Evolutionary conservation across 352 stramenopile species (phyloP), one percentile per base, ranked within the genome.

Genomic region (Globisporangium takayamanum): DNA sequence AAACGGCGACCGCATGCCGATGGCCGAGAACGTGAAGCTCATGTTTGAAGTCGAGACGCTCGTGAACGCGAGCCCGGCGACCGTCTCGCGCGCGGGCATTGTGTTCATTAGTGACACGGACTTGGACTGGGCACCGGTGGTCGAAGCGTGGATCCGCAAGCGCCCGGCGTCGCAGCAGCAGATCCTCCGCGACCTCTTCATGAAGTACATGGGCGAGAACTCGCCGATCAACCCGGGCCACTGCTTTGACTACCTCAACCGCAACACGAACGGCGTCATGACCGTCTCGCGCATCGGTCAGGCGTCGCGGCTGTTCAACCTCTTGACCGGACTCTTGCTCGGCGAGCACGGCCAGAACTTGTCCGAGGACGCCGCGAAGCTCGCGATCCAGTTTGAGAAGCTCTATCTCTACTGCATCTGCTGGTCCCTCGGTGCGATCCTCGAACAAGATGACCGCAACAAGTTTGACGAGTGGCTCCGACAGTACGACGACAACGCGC

Each of bases 51-150:
- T 98, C 26, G 96, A 99, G 65, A 98, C 94, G 12, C 70, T 99
- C 37, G 94, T 98, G 33, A 98, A 98, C 69, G 96, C 96, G 16
- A 98, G 91, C 73, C 96, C 96, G 3, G 96, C 96, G 6, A 99
- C 96, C 2, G 96, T 99, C 14, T 98, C 90, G 25, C 92, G 96
- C 41, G 94, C 94, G 30, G 96, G 96, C 57, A 98, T 99, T 52
- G 98, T 99, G 45, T 99, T 97, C 71, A 97, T 99, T 42, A 98
- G 94, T 59, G 96, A 99, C 42, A 98, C 94, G 0, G 94, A 99
- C 68, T 76, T 99, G 20, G 97, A 99, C 53, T 99, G 96, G 96
- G 87, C 87, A 5, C 96, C 97, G 22, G 92, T 99, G 6, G 89
- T 98, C 16, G 89, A 98, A 64, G 92, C 94, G 3, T 99, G 97